These are phyloP conservation scores for Daphne laureola DNA, from an alignment of 441 rosid species.

Conservation along the genomic window DNA sequence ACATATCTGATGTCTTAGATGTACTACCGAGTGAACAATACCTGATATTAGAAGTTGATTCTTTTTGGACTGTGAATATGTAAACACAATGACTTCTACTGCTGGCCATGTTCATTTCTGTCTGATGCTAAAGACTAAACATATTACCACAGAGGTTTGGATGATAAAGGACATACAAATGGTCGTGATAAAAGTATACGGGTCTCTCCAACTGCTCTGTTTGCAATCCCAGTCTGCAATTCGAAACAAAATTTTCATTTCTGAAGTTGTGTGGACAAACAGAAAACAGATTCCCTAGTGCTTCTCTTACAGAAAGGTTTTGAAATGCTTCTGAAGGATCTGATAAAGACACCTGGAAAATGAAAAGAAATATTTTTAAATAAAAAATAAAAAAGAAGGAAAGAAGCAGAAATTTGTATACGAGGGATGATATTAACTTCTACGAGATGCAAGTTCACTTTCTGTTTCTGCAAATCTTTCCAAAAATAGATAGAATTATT, in stretches of 20 bases:
- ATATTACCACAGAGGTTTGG: constrained; percentile 10
- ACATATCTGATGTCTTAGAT: constrained; percentile 1
- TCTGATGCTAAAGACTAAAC: constrained; percentile 25
- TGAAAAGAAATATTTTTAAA: constrained; percentile 7
- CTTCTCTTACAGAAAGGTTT: constrained; percentile 56
- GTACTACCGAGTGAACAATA: constrained; percentile 15
- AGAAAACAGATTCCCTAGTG: constrained; percentile 8
- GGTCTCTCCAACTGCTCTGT: constrained; percentile 88
- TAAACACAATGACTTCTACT: constrained; percentile 87
- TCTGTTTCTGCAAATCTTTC: too few species aligned
- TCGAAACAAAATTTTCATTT: constrained; percentile 21
- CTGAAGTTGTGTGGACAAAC: constrained; percentile 9
- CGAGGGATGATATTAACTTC: too few species aligned
- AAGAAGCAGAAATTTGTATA: background rate
- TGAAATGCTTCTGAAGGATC: constrained; percentile 58
- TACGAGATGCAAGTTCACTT: too few species aligned
- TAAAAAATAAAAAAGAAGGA: constrained; percentile 10
- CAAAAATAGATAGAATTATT: too few species aligned
- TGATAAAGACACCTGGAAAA: constrained; percentile 36
- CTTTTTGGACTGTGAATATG: constrained; percentile 60
- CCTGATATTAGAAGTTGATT: constrained; percentile 42
- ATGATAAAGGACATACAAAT: constrained; percentile 2
- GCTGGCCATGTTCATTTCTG: constrained; percentile 90
- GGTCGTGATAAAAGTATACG: constrained; percentile 45
- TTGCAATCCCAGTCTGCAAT: constrained; percentile 67